phyloP scores from a whole-genome alignment of 1,284 basidiomycete genomes.

The Ustilago tritici region DNA sequence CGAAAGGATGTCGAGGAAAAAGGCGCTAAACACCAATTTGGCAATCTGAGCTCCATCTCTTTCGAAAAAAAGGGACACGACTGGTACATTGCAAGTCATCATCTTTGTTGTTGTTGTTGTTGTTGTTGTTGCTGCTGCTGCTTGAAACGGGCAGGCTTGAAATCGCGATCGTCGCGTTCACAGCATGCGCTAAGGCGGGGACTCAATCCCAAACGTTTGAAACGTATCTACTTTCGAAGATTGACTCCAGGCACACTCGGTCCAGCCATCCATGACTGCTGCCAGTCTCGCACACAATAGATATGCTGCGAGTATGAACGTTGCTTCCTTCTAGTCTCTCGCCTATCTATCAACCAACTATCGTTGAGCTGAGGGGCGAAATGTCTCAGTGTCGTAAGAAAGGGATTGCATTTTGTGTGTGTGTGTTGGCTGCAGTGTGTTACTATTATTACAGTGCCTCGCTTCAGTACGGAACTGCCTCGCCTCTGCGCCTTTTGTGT shows the following conservation, averaged over 20 bases:
- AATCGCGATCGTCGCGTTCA: conserved; percentile 2
- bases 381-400: conserved; percentile 5
- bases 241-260: neutral
- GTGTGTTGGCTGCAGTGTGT: neutral
- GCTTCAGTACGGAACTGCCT: neutral
- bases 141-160: neutral
- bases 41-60: neutral
- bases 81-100: neutral
- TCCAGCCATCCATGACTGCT: neutral
- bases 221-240: neutral
- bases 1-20: neutral
- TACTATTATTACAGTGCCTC: neutral
- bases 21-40: conserved; percentile 2
- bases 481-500: neutral
- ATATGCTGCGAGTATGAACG: conserved; percentile 3
- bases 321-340: neutral
- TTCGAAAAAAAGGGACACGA: neutral
- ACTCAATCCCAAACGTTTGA: conserved; percentile 5
- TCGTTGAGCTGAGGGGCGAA: neutral
- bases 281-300: conserved; percentile 1
- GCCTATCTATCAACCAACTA: neutral
- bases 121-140: neutral
- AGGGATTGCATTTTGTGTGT: neutral
- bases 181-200: conserved; percentile 4
- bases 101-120: neutral